phyloP scores from a whole-genome alignment of 75 land plant species.

The Azolla pinnata region DNA sequence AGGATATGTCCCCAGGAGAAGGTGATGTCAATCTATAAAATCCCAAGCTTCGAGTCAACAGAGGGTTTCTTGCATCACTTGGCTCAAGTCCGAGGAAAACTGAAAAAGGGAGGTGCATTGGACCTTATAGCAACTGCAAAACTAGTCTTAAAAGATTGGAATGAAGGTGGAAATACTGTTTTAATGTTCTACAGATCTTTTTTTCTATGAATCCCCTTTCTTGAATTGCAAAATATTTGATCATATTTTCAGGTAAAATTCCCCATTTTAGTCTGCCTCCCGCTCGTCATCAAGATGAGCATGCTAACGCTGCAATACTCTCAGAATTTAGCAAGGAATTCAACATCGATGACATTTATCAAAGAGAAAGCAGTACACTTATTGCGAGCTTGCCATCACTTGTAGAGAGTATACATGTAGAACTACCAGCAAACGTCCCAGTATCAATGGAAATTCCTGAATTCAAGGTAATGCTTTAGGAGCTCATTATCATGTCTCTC shows the following conservation, averaged over 20 bases:
- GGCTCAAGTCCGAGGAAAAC: constrained; percentile 74
- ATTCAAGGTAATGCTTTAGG: constrained; percentile 30
- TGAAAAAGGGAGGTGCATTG: constrained; percentile 80
- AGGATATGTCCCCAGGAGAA: constrained; percentile 60
- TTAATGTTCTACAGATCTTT: not conserved
- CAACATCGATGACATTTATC: constrained; percentile 69
- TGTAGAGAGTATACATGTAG: constrained; percentile 49
- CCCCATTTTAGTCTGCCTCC: constrained; percentile 89
- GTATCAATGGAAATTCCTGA: constrained; percentile 51
- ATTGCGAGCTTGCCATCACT: constrained; percentile 64
- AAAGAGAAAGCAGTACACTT: constrained; percentile 48
- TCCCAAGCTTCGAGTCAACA: constrained; percentile 52
- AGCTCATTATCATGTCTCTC: not conserved
- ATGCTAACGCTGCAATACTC: constrained; percentile 51
- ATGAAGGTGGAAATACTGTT: constrained; percentile 64
- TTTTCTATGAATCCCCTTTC: not conserved
- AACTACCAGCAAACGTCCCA: constrained; percentile 62
- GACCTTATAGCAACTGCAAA: constrained; percentile 79
- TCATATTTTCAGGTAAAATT: constrained; percentile 63
- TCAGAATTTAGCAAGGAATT: constrained; percentile 72
- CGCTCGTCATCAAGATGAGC: constrained; percentile 34
- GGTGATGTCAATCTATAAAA: constrained; percentile 70
- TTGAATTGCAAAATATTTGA: not conserved
- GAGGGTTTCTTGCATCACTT: constrained; percentile 86
- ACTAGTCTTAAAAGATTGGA: constrained; percentile 92